A percentile compares a stretch with the other conserved stretches of the same genome.
These are phyloP conservation scores for Bretschneidera sinensis DNA, from an alignment of 345 rosid species.

Conservation along the genomic window DNA sequence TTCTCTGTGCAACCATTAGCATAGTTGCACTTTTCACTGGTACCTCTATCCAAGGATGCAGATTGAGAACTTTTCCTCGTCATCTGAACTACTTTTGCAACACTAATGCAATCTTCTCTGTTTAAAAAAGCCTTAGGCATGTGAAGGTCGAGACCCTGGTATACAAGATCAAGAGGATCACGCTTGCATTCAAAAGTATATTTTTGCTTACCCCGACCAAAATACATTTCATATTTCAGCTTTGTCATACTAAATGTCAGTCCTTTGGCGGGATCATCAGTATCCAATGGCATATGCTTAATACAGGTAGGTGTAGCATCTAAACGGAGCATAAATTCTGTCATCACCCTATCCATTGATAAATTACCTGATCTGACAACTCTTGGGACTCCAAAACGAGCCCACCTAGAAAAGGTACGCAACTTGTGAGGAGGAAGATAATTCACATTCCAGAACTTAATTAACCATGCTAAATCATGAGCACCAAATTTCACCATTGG, in stretches of 20 bases:
- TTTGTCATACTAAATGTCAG: slow-evolving; percentile 74
- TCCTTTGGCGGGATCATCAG: slow-evolving; percentile 95
- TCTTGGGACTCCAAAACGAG: slow-evolving; percentile 92
- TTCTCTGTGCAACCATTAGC: slow-evolving; percentile 50
- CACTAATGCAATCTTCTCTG: slow-evolving; percentile 50
- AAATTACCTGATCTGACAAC: slow-evolving; percentile 81
- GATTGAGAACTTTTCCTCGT: slow-evolving; percentile 58
- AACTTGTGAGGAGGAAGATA: slow-evolving; percentile 92
- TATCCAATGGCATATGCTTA: slow-evolving; percentile 71
- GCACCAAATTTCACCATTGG: slow-evolving; percentile 83
- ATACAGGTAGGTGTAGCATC: slow-evolving; percentile 75
- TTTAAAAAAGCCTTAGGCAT: slow-evolving; percentile 66
- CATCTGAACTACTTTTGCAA: slow-evolving; percentile 46
- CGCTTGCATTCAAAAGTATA: slow-evolving; percentile 88
- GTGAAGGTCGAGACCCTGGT: slow-evolving; percentile 90
- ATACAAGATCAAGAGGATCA: slow-evolving; percentile 92
- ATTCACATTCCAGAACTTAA: slow-evolving; percentile 78
- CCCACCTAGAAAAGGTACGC: slow-evolving; percentile 85
- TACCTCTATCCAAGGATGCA: slow-evolving; percentile 53
- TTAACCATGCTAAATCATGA: slow-evolving; percentile 93
- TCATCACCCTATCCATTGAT: slow-evolving; percentile 92
- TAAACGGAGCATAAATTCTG: slow-evolving; percentile 87
- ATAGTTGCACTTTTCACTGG: slow-evolving; percentile 49
- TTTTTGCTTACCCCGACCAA: slow-evolving; percentile 82
- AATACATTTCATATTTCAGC: slow-evolving; percentile 77